Evolutionary conservation across 345 rosid species (phyloP).

Genomic region (Zanthoxylum bungeanum): DNA sequence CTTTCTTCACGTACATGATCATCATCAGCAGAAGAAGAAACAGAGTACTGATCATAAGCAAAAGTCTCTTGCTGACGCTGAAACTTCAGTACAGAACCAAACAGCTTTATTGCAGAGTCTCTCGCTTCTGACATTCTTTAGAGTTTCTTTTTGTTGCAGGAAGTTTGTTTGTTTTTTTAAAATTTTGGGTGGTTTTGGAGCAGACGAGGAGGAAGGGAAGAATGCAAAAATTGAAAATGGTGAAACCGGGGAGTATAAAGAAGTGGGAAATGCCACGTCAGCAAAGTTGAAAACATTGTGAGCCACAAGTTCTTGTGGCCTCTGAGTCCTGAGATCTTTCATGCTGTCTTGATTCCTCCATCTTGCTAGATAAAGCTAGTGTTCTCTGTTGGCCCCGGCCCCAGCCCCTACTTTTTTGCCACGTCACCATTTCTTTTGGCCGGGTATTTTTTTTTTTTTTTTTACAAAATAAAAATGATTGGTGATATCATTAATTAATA

Average conservation of each 20-base stretch:
- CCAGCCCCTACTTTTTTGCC: too few species aligned
- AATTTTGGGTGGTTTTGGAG: too few species aligned
- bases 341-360: constrained; percentile 35
- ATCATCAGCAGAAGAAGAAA: neutral
- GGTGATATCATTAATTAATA: too few species aligned
- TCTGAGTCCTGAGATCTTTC: constrained; percentile 38
- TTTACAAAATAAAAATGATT: too few species aligned
- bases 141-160: too few species aligned
- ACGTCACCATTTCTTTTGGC: too few species aligned
- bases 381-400: too few species aligned
- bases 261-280: constrained; percentile 36
- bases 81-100: constrained; percentile 26
- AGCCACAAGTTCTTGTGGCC: constrained; percentile 62
- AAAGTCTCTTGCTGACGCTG: neutral
- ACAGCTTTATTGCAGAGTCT: constrained; percentile 42
- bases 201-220: neutral
- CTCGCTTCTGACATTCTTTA: constrained; percentile 31
- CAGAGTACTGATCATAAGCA: constrained; percentile 2
- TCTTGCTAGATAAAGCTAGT: too few species aligned
- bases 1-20: neutral
- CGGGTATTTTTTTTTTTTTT: too few species aligned
- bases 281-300: constrained; percentile 23
- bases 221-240: neutral
- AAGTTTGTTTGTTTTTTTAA: too few species aligned
- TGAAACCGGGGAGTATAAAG: neutral